Evolutionary conservation across 192 early-diverging fungal genomes (phyloP), one percentile per base, ranked within the genome.

Genomic region (Endogone sp.): DNA sequence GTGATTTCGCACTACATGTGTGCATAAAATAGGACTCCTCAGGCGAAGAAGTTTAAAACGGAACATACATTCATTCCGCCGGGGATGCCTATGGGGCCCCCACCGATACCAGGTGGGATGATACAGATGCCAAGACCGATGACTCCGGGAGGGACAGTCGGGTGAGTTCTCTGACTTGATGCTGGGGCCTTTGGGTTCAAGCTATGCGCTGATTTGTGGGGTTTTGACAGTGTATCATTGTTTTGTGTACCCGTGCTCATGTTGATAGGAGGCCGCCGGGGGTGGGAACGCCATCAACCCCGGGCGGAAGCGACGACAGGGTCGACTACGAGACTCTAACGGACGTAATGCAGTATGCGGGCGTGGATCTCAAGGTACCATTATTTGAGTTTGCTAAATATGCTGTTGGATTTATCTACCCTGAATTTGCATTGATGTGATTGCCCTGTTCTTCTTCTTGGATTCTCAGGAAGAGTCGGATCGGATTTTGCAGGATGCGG

Each of bases 331-430:
- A 88, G 27, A 81, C 78, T 32, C 70, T 92, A 2, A 85, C 86
- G n/a, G 91, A 93, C 68, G 89, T 93, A 21, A 90, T 93, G 78
- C 85, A 87, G 6, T 93, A 90, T 73, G 85, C 89, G 6, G 91
- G 90, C 16, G 85, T 93, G 25, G 90, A 93, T 75, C 81, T 93
- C 25, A 84, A 84, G 57, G 90, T 86, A 60, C 16, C 37, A 16
- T 49, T 16, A 16, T 49, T 49, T 49, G 37, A 16, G 37, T 49
- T 49, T 49, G 37, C 16, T n/a, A n/a, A n/a, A n/a, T n/a, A n/a
- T n/a, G n/a, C n/a, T n/a, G n/a, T n/a, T n/a, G n/a, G n/a, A n/a
- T n/a, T n/a, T n/a, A n/a, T n/a, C n/a, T n/a, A n/a, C n/a, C n/a
- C n/a, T n/a, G n/a, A n/a, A n/a, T n/a, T n/a, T n/a, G n/a, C 37